Percentiles rank a stretch among this genome's conserved stretches.
Evolutionary conservation across 1,139 yeast species (phyloP).

Genomic region (Eremothecium cymbalariae): DNA sequence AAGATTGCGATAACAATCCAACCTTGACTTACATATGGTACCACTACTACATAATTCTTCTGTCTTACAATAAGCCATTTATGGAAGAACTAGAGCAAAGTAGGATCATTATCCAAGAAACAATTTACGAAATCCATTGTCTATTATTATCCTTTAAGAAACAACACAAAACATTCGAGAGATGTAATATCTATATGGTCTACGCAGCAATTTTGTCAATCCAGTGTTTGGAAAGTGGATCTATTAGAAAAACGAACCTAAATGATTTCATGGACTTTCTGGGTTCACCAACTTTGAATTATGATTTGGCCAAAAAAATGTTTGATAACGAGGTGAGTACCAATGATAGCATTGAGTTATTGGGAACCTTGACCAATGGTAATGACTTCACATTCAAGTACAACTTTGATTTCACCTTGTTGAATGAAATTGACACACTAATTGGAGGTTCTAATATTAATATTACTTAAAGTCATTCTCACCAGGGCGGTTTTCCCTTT

Average conservation of each 20-base stretch:
- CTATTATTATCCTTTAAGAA: conserved; percentile 30
- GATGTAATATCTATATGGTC: conserved; percentile 25
- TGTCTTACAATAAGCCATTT: conserved; percentile 53
- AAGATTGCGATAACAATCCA: conserved; percentile 41
- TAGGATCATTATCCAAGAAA: conserved; percentile 22
- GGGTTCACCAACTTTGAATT: conserved; percentile 20
- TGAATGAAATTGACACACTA: conserved; percentile 27
- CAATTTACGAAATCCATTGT: conserved; percentile 30
- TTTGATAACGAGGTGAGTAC: conserved; percentile 17
- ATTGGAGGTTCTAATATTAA: conserved; percentile 22
- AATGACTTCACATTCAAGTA: conserved; percentile 27
- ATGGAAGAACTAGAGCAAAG: conserved; percentile 28
- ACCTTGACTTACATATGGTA: conserved; percentile 45
- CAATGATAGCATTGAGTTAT: conserved; percentile 14
- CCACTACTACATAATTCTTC: conserved; percentile 47
- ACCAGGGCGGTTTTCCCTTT: no score
- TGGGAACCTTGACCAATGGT: conserved; percentile 26
- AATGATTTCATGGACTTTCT: conserved; percentile 18
- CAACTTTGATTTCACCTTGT: conserved; percentile 26
- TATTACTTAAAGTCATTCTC: not conserved
- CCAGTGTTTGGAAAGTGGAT: conserved; percentile 25
- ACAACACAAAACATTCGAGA: conserved; percentile 28
- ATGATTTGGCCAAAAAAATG: conserved; percentile 25
- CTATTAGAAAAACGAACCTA: conserved; percentile 16
- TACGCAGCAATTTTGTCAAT: conserved; percentile 25